phyloP scores from a whole-genome alignment of 345 rosid species.

The Eucalyptus paniculata region DNA sequence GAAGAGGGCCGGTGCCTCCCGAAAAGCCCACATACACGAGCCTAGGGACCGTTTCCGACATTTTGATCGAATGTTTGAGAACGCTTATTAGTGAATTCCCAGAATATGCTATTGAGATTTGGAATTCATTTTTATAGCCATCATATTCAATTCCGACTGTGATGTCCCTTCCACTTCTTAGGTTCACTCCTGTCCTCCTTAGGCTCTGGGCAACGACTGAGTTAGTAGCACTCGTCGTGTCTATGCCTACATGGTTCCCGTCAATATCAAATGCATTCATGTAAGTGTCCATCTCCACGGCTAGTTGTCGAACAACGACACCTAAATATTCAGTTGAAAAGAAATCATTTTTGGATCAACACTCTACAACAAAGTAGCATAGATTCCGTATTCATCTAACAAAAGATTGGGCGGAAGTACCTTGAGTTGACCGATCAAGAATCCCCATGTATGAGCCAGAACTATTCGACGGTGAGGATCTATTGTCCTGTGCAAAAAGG shows the following conservation, averaged over 20 bases:
- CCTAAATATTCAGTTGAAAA: neutral
- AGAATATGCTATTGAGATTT: slow-evolving; percentile 9
- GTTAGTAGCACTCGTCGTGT: slow-evolving; percentile 1
- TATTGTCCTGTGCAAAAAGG: slow-evolving; percentile 7
- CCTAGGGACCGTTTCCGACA: slow-evolving; percentile 6
- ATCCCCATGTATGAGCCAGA: slow-evolving; percentile 19
- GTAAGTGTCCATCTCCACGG: slow-evolving; percentile 28
- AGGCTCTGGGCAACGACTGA: slow-evolving; percentile 5
- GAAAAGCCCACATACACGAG: slow-evolving; percentile 21
- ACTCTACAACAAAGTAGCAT: neutral
- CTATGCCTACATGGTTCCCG: slow-evolving; percentile 18
- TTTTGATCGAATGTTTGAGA: slow-evolving; percentile 15
- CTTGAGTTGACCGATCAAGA: slow-evolving; percentile 10
- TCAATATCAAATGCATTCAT: slow-evolving; percentile 21
- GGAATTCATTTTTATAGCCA: neutral
- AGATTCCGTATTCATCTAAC: neutral
- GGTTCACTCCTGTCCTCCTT: slow-evolving; percentile 11
- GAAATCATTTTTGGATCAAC: neutral
- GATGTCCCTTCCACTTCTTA: slow-evolving; percentile 21
- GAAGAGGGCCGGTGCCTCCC: slow-evolving; percentile 10
- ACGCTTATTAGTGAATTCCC: slow-evolving; percentile 4
- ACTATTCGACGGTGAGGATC: slow-evolving; percentile 3
- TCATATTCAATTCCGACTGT: slow-evolving; percentile 4
- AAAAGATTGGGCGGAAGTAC: neutral
- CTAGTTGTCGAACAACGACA: slow-evolving; percentile 10